Evolutionary conservation across 2,329 filamentous ascomycete species (phyloP).

Genomic region (Rasamsonia emersonii): DNA sequence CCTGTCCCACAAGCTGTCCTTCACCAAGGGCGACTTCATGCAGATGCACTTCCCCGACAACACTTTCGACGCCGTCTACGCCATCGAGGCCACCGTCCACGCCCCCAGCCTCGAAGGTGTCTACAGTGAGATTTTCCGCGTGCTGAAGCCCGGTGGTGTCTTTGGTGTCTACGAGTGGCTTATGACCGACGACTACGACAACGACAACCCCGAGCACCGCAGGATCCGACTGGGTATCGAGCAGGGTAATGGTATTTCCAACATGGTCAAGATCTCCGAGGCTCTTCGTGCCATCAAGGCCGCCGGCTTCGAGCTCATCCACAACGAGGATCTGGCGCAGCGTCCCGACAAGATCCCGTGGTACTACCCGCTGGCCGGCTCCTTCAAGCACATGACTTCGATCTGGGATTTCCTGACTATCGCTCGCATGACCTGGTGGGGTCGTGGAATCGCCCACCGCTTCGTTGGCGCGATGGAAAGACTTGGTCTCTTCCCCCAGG

Average conservation of each 20-base stretch:
- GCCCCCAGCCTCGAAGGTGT: slow-evolving; percentile 84
- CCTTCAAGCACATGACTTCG: slow-evolving; percentile 74
- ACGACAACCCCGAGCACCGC: slow-evolving; percentile 75
- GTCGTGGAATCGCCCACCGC: slow-evolving; percentile 64
- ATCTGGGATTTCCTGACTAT: slow-evolving; percentile 74
- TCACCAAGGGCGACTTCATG: slow-evolving; percentile 97
- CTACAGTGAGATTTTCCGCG: slow-evolving; percentile 89
- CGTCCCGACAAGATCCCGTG: slow-evolving; percentile 69
- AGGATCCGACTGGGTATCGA: slow-evolving; percentile 91
- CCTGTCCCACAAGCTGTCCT: slow-evolving; percentile 68
- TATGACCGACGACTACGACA: slow-evolving; percentile 94
- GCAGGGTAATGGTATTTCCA: slow-evolving; percentile 90
- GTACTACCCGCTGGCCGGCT: slow-evolving; percentile 88
- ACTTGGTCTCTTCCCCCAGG: slow-evolving; percentile 64
- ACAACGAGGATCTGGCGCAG: slow-evolving; percentile 79
- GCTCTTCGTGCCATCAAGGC: slow-evolving; percentile 74
- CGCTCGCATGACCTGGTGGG: slow-evolving; percentile 79
- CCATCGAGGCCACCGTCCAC: slow-evolving; percentile 94
- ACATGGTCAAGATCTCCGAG: slow-evolving; percentile 86
- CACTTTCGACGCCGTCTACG: slow-evolving; percentile 89
- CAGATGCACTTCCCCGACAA: slow-evolving; percentile 94
- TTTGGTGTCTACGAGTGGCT: slow-evolving; percentile 99
- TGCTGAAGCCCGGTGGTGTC: slow-evolving; percentile 88
- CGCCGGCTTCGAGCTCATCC: slow-evolving; percentile 75
- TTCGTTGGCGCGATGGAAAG: slow-evolving; percentile 70